Evolutionary conservation across 148 eudicot genomes (phyloP).

Genomic region (Rhododendron kiyosumense): DNA sequence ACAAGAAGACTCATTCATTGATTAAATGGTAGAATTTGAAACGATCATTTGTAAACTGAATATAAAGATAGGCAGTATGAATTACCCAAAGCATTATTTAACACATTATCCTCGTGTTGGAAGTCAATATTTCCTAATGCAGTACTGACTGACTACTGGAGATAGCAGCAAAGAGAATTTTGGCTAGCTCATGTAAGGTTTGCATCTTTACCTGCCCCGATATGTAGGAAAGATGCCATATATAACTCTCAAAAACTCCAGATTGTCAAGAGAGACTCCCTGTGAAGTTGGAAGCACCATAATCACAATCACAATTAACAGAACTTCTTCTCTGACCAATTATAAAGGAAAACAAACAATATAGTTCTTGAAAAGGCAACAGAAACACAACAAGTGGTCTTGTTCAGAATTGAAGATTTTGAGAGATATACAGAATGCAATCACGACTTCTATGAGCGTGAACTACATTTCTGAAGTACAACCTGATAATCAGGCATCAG

Average conservation of each 20-base stretch:
- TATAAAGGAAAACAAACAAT: neutral
- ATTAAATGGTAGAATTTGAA: neutral
- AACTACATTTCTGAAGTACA: conserved; percentile 9
- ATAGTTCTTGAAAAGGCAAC: neutral
- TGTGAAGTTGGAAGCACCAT: conserved; percentile 23
- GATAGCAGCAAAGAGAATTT: neutral
- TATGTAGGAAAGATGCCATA: conserved; percentile 96
- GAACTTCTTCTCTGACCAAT: neutral
- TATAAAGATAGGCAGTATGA: neutral
- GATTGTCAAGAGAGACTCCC: conserved; percentile 77
- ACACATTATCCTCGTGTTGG: neutral
- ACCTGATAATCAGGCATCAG: conserved; percentile 97
- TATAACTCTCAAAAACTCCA: conserved; percentile 86
- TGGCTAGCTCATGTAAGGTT: neutral
- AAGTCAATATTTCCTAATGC: neutral
- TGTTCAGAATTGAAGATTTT: neutral
- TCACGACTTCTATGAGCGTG: neutral
- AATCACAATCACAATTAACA: neutral
- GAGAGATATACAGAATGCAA: neutral
- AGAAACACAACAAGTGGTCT: conserved; percentile 1
- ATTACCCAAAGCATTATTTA: neutral
- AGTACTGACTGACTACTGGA: neutral
- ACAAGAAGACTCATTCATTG: neutral
- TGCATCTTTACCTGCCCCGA: conserved; percentile 72
- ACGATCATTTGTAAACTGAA: neutral